These are phyloP conservation scores for Glycine latifolia DNA, from an alignment of 306 rosid species.

Conservation along the genomic window DNA sequence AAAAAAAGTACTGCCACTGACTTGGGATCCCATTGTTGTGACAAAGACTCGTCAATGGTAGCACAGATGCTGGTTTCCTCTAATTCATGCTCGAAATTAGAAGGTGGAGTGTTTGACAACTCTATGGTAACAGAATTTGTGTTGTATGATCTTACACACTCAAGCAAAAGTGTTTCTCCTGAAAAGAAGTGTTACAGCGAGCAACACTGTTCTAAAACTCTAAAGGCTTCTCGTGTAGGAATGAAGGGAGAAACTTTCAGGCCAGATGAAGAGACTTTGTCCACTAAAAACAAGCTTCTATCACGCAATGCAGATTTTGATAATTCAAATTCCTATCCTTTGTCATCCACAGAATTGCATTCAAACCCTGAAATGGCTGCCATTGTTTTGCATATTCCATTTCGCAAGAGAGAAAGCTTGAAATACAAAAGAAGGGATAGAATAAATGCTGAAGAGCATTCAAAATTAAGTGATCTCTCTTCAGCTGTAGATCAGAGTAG, in stretches of 20 bases:
- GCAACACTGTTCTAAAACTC: slow-evolving; percentile 48
- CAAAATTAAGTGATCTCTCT: slow-evolving; percentile 48
- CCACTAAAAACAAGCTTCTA: slow-evolving; percentile 46
- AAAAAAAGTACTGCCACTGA: slow-evolving; percentile 63
- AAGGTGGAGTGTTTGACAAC: slow-evolving; percentile 64
- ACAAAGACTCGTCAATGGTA: slow-evolving; percentile 65
- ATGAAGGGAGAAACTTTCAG: slow-evolving; percentile 48
- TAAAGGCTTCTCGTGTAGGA: slow-evolving; percentile 51
- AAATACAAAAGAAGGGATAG: slow-evolving; percentile 58
- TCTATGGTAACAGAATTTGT: slow-evolving; percentile 78
- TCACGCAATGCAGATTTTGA: slow-evolving; percentile 44
- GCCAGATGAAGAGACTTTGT: slow-evolving; percentile 36
- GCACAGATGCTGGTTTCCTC: slow-evolving; percentile 90
- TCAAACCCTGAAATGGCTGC: slow-evolving; percentile 79
- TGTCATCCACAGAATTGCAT: slow-evolving; percentile 57
- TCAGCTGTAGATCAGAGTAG: slow-evolving; percentile 50
- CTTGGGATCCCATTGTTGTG: slow-evolving; percentile 55
- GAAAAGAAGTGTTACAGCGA: slow-evolving; percentile 41
- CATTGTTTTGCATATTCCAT: slow-evolving; percentile 73
- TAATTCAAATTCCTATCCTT: slow-evolving; percentile 55
- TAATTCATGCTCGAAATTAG: slow-evolving; percentile 68
- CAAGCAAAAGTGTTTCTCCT: slow-evolving; percentile 57
- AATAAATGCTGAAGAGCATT: slow-evolving; percentile 44
- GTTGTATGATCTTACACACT: slow-evolving; percentile 73
- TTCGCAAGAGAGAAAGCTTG: slow-evolving; percentile 66